Evolutionary conservation across 2,329 filamentous ascomycete species (phyloP), one percentile per base, ranked within the genome.

Genomic region (Xylariomycetidae sp.): DNA sequence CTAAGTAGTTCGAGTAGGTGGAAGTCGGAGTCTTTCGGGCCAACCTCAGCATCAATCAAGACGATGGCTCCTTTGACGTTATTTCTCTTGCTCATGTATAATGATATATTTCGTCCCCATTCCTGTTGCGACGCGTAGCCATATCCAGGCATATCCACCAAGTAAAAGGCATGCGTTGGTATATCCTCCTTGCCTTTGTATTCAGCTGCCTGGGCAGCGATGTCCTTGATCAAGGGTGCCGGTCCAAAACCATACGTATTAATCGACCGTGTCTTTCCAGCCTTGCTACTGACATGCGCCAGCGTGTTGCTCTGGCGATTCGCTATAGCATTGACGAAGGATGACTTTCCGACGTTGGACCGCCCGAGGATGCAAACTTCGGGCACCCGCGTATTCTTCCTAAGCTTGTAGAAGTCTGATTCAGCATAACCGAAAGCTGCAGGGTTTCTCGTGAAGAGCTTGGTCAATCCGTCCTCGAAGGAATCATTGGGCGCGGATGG

Each of bases 271-370:
- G 75, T 79, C 46, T 64, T 68, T 8, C 75, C 75, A 1, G 74
- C 70, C 14, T 57, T 59, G 12, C 61, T 56, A 49, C 70, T 73
- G 16, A 72, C 70, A 30, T 66, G 61, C 10, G 74, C 74, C 5
- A 70, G 55, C 19, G 25, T 34, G 16, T 38, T 52, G 4, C 66
- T 70, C 35, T 76, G 59, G 18, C 77, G 72, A 20, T 80, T 80
- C 3, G 82, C 76, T 20, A 94, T 72, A 13, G 84, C 83, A 53
- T 94, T 94, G 62, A 94, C 81, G 46, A 94, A 84, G 12, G 86
- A 87, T 2, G 86, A 92, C 58, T 94, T 94, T 53, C 88, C 88
- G 26, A 88, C 87, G 54, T 94, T 94, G 45, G 87, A 88, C 50
- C 89, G 88, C 27, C 88, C 88, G 23, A 94, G 77, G 28, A 94